Conservation (phyloP, 495 filamentous ascomycete genomes). For the Darksidea phi region DNA sequence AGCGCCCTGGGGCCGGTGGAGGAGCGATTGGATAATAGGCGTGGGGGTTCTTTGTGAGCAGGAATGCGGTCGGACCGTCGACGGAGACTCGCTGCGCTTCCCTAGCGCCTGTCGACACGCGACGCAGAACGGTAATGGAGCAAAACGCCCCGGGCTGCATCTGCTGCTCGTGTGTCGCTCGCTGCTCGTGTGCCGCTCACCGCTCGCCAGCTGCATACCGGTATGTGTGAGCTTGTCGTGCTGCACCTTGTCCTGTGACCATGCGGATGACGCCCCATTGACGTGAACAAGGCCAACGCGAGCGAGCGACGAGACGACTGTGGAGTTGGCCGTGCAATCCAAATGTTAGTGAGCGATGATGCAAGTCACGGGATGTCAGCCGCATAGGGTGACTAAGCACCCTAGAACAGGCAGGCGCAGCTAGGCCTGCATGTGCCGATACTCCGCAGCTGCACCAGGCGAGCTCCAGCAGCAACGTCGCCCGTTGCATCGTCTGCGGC, state of each 20-base stretch:
- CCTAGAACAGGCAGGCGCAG: too few relatives aligned
- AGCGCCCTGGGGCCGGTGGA: background rate
- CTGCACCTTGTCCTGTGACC: conserved; percentile 17
- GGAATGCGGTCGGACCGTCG: background rate
- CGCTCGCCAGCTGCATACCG: background rate
- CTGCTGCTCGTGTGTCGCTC: too few relatives aligned
- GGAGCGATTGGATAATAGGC: conserved; percentile 31
- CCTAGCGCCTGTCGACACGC: background rate
- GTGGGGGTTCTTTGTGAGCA: conserved; percentile 25
- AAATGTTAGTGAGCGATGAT: background rate
- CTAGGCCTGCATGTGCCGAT: too few relatives aligned
- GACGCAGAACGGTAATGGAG: background rate
- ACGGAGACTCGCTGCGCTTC: background rate
- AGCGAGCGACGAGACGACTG: background rate
- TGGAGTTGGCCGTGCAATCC: background rate
- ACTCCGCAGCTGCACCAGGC: too few relatives aligned
- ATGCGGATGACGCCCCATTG: background rate
- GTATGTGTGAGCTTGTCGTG: conserved; percentile 7
- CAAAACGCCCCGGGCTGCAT: background rate
- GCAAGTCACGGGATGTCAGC: background rate
- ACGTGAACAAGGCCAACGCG: background rate
- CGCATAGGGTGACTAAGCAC: too few relatives aligned
- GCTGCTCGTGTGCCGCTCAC: conserved; percentile 16
- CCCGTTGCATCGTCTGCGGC: conserved; percentile 4
- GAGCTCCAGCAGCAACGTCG: too few relatives aligned